phyloP scores from a whole-genome alignment of 2,329 filamentous ascomycete species.

The Hymenoscyphus linearis region DNA sequence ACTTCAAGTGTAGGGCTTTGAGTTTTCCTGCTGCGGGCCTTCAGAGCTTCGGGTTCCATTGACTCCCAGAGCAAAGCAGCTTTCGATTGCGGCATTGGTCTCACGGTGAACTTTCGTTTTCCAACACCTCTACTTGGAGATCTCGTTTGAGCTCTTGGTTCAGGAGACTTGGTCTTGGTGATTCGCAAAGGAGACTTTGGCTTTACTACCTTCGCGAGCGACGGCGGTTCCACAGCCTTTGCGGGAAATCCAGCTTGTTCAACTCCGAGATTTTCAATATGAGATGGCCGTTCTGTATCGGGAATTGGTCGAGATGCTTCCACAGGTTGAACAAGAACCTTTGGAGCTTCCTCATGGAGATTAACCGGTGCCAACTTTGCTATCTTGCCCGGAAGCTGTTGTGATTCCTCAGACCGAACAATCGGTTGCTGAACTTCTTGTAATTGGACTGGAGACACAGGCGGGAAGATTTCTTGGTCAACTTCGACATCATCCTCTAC shows the following conservation, averaged over 20 bases:
- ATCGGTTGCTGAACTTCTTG: not conserved
- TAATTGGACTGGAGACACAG: not conserved
- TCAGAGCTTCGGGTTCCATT: not conserved
- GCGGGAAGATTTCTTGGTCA: not conserved
- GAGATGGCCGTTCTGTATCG: not conserved
- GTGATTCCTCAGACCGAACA: not conserved
- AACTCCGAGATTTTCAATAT: not conserved
- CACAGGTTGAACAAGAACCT: not conserved
- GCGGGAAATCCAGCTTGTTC: not conserved
- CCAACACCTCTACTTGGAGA: not conserved
- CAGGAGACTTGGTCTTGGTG: not conserved
- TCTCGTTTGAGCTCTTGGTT: not conserved
- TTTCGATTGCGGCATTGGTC: not conserved
- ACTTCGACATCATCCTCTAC: not conserved
- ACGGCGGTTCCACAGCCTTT: not conserved
- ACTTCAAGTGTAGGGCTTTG: slow-evolving; percentile 1
- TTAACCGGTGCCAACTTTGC: not conserved
- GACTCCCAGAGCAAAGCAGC: not conserved
- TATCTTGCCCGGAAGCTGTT: not conserved
- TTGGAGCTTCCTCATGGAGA: not conserved
- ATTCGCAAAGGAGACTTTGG: not conserved
- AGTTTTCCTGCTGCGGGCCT: slow-evolving; percentile 15
- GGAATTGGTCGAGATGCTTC: not conserved
- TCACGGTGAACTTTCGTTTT: slow-evolving; percentile 1
- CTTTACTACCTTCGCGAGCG: not conserved